These are phyloP conservation scores for Cladophialophora immunda DNA, from an alignment of 2,329 filamentous ascomycete species.

Conservation along the genomic window DNA sequence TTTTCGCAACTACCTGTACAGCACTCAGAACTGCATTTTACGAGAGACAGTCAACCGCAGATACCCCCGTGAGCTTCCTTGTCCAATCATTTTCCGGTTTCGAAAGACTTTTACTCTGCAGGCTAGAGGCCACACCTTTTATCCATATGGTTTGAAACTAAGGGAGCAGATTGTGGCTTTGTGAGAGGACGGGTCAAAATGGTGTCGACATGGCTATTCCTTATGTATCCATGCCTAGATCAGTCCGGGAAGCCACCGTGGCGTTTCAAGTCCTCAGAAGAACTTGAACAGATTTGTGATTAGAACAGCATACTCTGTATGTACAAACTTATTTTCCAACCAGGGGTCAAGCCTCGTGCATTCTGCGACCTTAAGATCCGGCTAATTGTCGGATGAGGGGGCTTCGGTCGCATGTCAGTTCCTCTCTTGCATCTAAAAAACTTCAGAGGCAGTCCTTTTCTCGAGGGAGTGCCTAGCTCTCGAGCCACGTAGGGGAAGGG, in stretches of 20 bases:
- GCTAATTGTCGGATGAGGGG: slow-evolving; percentile 12
- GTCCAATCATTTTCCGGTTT: slow-evolving; percentile 23
- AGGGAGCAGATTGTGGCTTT: slow-evolving; percentile 15
- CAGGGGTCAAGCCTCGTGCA: slow-evolving; percentile 2
- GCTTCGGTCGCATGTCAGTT: neutral
- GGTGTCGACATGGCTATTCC: slow-evolving; percentile 7
- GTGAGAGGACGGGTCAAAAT: slow-evolving; percentile 16
- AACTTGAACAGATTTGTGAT: slow-evolving; percentile 7
- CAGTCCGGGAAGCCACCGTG: neutral
- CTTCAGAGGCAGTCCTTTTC: neutral
- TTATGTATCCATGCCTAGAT: slow-evolving; percentile 21
- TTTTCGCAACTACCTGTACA: slow-evolving; percentile 29
- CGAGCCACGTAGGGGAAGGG: neutral
- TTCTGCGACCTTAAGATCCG: neutral
- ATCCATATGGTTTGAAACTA: neutral
- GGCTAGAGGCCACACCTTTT: slow-evolving; percentile 17
- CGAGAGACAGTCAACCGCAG: slow-evolving; percentile 33
- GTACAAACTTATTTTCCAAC: slow-evolving; percentile 9
- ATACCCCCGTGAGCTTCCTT: slow-evolving; percentile 29
- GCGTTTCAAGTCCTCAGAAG: neutral
- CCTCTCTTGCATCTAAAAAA: neutral
- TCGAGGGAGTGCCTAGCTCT: neutral
- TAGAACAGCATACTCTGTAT: slow-evolving; percentile 6
- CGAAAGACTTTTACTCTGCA: slow-evolving; percentile 12
- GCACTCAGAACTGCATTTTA: slow-evolving; percentile 31